Evolutionary conservation across 306 rosid species (phyloP), one percentile per base, ranked within the genome.

Genomic region (Biancaea sappan): DNA sequence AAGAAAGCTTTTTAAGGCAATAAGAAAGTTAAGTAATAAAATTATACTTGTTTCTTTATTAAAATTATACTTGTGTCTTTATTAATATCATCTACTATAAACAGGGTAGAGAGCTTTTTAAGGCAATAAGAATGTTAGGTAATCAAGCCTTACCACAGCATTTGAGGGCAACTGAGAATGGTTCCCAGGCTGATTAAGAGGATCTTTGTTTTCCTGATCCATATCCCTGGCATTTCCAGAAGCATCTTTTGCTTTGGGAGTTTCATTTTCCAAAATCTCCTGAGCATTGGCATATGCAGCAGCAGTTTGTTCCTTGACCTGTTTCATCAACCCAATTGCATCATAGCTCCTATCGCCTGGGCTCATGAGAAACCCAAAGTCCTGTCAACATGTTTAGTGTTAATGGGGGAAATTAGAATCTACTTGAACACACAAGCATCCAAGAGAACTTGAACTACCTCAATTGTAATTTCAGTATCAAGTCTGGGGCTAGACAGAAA

Each of bases 301-400:
- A 10, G 96, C 96, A 66, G 88, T 89, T 69, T 94, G 97, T 81
- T 92, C 97, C 11, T 90, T 82, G n/a, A 95, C 77, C 84, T 95
- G 94, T 71, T 85, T 92, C 93, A 92, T 88, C 88, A 88, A 81
- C 64, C 94, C 98, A 15, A 95, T 82, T 48, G 99, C 99, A 86
- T 95, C 99, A 59, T 83, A 92, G 84, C 96, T 88, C 80, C 82
- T 83, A 43, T 88, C 92, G 21, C 84, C 92, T 8, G 99, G 99
- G 88, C 94, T 95, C 93, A 90, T 67, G 18, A 88, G 82, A 72
- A 25, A 88, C 46, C 94, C 98, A 15, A 92, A 86, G 81, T 92
- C 99, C 99, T 95, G 93, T 37, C 81, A 35, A 71, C 37, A 79
- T 29, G 66, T 60, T 64, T 22, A 3, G 34, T 28, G 51, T 79